Percentiles rank a stretch among this genome's conserved stretches.
Conservation (phyloP, 177 flowering plant species). For the Tripterygium wilfordii region DNA sequence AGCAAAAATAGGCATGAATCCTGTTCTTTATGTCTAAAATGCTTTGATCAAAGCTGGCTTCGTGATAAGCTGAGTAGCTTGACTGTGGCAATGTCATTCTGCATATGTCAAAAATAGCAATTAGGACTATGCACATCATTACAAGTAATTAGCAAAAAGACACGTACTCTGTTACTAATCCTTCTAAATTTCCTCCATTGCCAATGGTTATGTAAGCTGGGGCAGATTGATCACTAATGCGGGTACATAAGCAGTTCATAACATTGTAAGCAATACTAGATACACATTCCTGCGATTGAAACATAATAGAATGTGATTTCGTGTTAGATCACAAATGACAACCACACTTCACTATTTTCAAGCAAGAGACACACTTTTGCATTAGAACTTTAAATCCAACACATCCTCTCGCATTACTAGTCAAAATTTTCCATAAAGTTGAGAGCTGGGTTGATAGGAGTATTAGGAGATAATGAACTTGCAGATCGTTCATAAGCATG, state of each 20-base stretch:
- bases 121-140: not conserved
- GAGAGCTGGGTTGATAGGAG: too few species aligned
- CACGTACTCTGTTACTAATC: constrained; percentile 36
- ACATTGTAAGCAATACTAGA: constrained; percentile 54
- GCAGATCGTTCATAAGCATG: constrained; percentile 79
- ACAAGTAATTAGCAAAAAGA: not conserved
- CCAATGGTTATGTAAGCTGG: constrained; percentile 62
- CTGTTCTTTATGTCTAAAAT: constrained; percentile 76
- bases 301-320: not conserved
- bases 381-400: too few species aligned
- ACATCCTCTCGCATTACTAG: too few species aligned
- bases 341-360: too few species aligned
- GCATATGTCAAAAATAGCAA: constrained; percentile 12
- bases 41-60: constrained; percentile 83
- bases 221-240: constrained; percentile 34
- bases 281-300: constrained; percentile 39
- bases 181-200: constrained; percentile 64
- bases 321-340: too few species aligned
- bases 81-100: constrained; percentile 90
- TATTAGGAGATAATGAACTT: too few species aligned
- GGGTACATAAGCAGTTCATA: constrained; percentile 34
- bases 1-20: constrained; percentile 69
- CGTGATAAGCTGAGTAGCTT: constrained; percentile 68
- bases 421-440: too few species aligned
- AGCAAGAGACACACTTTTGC: too few species aligned